Evolutionary conservation across 2,329 filamentous ascomycete genomes (phyloP), one percentile per base, ranked within the genome.

Genomic region (Colletotrichum truncatum): DNA sequence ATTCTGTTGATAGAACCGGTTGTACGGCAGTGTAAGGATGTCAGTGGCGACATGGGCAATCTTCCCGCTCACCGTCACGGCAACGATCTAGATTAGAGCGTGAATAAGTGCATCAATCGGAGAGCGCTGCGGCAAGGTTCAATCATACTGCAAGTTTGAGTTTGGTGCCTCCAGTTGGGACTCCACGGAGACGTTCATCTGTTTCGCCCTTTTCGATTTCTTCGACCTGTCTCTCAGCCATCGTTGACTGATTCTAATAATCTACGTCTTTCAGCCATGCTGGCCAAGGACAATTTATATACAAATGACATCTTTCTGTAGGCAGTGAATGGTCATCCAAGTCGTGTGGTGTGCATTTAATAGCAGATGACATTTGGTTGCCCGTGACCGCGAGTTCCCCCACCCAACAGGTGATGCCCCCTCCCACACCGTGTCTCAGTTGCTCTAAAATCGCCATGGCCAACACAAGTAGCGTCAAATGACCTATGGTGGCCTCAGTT

Each of bases 1-100:
- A 45, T 73, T 73, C 21, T 73, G 70, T 8, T 70, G 66, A 51
- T 71, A 73, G 38, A 72, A 73, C 6, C 71, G 66, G 45, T 73
- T 71, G 36, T 73, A 73, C 1, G 72, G 71, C 1, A 73, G 65
- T 2, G 71, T 73, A 28, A 73, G n/a, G n/a, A 70, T 52, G 25
- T 64, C 36, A 12, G 63, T 66, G 25, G 63, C 28, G n/a, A 57
- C 30, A 6, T 53, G 34, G 2, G 66, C 66, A 28, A 67, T 34
- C 23, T 62, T 67, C 30, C 66, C 45, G 32, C 48, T 56, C 8
- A 66, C 10, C 1, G 63, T 55, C 26, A 56, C 62, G 16, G 32
- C 53, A 28, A 63, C 14, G 14, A 66, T 67, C 66, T 67, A 26
- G 11, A n/a, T 3, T 4, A 30, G 18, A 16, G 26, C 21, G 46